Base-by-base conservation (phyloP, 139 green algal genomes). In the Spirogloea muscicola region DNA sequence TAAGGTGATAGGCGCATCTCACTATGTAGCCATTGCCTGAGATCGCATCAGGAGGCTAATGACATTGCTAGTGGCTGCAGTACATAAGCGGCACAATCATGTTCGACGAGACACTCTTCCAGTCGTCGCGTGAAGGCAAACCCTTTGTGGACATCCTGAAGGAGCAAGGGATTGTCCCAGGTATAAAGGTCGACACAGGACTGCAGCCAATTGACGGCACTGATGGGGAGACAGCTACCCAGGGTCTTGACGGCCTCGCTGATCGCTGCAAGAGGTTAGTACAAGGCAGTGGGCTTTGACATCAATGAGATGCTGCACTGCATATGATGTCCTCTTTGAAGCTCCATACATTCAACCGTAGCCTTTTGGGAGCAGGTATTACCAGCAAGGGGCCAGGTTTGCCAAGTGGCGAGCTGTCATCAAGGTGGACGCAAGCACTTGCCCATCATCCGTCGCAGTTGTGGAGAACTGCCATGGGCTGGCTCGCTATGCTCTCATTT, bases 331-430 rank as follows among this genome's bases (percentile, higher is more conserved):
- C n/a, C n/a, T n/a, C n/a, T n/a, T n/a, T n/a, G n/a, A n/a, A n/a
- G n/a, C n/a, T 52, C 16, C n/a, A n/a, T n/a, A n/a, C n/a, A n/a
- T n/a, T n/a, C n/a, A n/a, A n/a, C 16, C 57, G n/a, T n/a, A n/a
- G n/a, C n/a, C n/a, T n/a, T n/a, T n/a, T n/a, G n/a, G n/a, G n/a
- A n/a, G n/a, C 72, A 80, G 86, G 64, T 96, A 96, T 62, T 92
- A 92, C 81, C 84, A 87, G 72, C 79, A 87, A 69, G 93, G 93
- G 4, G 92, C 91, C 0, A 80, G 91, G 4, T 98, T 98, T 76
- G 86, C 91, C n/a, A 98, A 98, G 84, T 98, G 93, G 93, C 81
- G 93, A 0, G 91, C 90, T 2, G 92, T 90, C 29, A 73, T 98
- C 37, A 89, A 88, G 48, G 84, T 97, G 43, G 85, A 84, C 31